Evolutionary conservation across 2,329 filamentous ascomycete species (phyloP), one percentile per base, ranked within the genome.

Genomic region (Ceratocystis alfenasii): DNA sequence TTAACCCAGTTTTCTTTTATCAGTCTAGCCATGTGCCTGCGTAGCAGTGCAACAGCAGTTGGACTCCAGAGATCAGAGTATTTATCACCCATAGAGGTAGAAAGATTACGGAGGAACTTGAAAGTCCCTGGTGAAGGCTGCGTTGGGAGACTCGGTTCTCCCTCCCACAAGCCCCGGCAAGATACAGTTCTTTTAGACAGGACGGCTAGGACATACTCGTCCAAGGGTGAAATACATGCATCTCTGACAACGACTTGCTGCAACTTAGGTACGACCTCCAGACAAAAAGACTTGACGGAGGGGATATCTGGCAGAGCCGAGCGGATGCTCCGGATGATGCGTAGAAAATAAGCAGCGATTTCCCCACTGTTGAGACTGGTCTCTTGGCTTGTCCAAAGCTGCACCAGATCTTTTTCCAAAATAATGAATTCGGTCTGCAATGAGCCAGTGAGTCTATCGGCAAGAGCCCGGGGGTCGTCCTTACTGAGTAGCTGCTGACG

Each of bases 41-140:
- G 94, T 69, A 95, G 71, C 0, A 78, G 77, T 0, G 71, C 70
- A 1, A 92, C 82, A 0, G 89, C 88, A 1, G 79, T 78, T 1
- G 83, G 80, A 64, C 87, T 91, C 92, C 92, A 97, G 2, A 96
- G 74, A 73, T 96, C 93, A 59, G 83, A 78, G 0, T 92, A 92
- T 2, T 82, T 78, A 12, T 80, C 77, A 2, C 81, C 81, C 90
- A 96, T 95, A 4, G 80, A 78, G 60, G 77, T 76, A 3, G 83
- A 82, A 33, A 95, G 72, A 57, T 79, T 79, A 28, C 84, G 83
- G 62, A 96, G 72, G 65, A 95, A 86, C 68, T 81, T 83, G 72
- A 95, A 95, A 0, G 85, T 78, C 22, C 81, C 80, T 0, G 89
- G 86, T 0, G 90, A 93, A 0, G 90, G 90, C 71, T 94, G 89